Conservation (phyloP, 2,329 filamentous ascomycete species). For the Penicillium sp. region DNA sequence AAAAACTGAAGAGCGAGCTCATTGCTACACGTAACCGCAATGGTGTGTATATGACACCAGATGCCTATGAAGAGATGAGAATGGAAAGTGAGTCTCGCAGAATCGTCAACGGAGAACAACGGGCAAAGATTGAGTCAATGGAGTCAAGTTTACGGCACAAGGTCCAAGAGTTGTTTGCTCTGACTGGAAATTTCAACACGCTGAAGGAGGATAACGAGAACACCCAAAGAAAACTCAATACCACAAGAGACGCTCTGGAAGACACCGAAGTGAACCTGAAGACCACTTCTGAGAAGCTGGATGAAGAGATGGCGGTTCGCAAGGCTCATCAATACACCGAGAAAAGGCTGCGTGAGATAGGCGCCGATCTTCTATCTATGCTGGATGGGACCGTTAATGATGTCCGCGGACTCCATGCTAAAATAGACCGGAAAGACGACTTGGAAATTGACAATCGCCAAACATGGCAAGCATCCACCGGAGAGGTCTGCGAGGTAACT, state of each 20-base stretch:
- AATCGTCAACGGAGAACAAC: slow-evolving; percentile 89
- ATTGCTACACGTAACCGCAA: slow-evolving; percentile 92
- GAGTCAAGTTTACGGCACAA: slow-evolving; percentile 90
- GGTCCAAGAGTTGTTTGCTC: slow-evolving; percentile 82
- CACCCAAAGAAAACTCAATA: slow-evolving; percentile 69
- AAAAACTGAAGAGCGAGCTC: slow-evolving; percentile 90
- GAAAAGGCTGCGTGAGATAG: slow-evolving; percentile 70
- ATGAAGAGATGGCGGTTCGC: slow-evolving; percentile 76
- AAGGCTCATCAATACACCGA: slow-evolving; percentile 88
- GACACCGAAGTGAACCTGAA: slow-evolving; percentile 84
- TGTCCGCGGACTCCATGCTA: slow-evolving; percentile 78
- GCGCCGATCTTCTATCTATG: slow-evolving; percentile 74
- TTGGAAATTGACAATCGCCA: slow-evolving; percentile 77
- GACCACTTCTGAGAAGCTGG: slow-evolving; percentile 72
- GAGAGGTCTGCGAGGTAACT: slow-evolving; percentile 74
- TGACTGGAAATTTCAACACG: slow-evolving; percentile 83
- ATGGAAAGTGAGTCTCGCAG: slow-evolving; percentile 88
- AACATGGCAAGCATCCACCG: slow-evolving; percentile 75
- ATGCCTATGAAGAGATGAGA: slow-evolving; percentile 86
- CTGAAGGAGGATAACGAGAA: slow-evolving; percentile 88
- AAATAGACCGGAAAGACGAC: slow-evolving; percentile 81
- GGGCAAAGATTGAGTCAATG: slow-evolving; percentile 87
- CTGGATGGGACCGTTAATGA: slow-evolving; percentile 77
- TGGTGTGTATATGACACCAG: slow-evolving; percentile 88
- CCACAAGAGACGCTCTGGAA: slow-evolving; percentile 77